Conservation (phyloP, 2,329 filamentous ascomycete genomes). For the Colletotrichum ledebouriae region DNA sequence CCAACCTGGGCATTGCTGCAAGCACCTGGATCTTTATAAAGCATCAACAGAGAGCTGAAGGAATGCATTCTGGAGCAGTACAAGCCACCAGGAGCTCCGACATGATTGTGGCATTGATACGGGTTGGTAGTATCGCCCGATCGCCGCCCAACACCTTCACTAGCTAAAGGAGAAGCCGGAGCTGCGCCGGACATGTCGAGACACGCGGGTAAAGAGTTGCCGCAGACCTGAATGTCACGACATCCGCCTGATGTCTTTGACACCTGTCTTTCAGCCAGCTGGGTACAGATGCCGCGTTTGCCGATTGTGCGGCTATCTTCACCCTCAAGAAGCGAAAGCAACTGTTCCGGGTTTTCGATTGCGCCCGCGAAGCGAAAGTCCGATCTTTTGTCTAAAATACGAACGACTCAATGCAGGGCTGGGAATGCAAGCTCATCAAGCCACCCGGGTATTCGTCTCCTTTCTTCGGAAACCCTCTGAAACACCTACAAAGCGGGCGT, state of each 20-base stretch:
- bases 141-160: background rate
- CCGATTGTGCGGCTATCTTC: no score
- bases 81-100: no score
- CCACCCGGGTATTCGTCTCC: background rate
- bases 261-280: background rate
- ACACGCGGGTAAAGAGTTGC: slow-evolving; percentile 1
- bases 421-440: background rate
- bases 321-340: no score
- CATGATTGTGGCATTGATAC: background rate
- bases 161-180: background rate
- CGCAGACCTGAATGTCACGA: background rate
- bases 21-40: no score
- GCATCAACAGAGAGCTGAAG: no score
- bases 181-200: background rate
- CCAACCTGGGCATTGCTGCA: no score
- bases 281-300: background rate
- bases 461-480: background rate
- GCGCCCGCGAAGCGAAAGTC: background rate
- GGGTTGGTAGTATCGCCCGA: background rate
- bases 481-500: slow-evolving; percentile 15
- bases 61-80: no score
- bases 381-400: background rate
- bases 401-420: background rate
- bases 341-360: no score
- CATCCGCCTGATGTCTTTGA: background rate